Percentiles rank a stretch among this genome's conserved stretches.
Conservation (phyloP, 2,329 filamentous ascomycete genomes). For the Emmonsia crescens region DNA sequence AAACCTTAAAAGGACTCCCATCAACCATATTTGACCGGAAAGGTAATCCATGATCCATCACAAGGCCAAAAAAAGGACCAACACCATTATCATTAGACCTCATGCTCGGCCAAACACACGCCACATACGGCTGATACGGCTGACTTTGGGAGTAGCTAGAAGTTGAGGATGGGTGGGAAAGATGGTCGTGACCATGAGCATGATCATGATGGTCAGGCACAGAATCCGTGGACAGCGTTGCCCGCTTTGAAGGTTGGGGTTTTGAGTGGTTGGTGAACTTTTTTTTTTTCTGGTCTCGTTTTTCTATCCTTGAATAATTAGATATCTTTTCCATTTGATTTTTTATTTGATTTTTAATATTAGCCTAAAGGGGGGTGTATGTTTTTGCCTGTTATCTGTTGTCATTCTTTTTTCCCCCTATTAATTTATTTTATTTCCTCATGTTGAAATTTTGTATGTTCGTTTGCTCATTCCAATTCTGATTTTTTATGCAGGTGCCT, state of each 20-base stretch:
- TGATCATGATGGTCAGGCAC: slow-evolving; percentile 5
- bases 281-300: background rate
- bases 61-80: background rate
- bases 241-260: slow-evolving; percentile 49
- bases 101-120: background rate
- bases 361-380: background rate
- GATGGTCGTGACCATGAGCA: slow-evolving; percentile 10
- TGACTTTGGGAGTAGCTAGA: background rate
- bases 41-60: too few relatives aligned
- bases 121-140: background rate
- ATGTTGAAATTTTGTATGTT: background rate
- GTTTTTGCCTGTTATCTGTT: background rate
- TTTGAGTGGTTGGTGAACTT: slow-evolving; percentile 42
- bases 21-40: too few relatives aligned
- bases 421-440: background rate
- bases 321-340: background rate
- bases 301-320: background rate
- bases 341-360: background rate
- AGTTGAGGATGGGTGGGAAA: slow-evolving; percentile 18
- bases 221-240: slow-evolving; percentile 11
- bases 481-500: slow-evolving; percentile 36
- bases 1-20: too few relatives aligned
- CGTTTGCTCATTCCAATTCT: background rate
- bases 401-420: background rate
- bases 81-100: background rate